These are phyloP conservation scores for Stropharia rugosoannulata DNA, from an alignment of 768 basidiomycete species.

Conservation along the genomic window DNA sequence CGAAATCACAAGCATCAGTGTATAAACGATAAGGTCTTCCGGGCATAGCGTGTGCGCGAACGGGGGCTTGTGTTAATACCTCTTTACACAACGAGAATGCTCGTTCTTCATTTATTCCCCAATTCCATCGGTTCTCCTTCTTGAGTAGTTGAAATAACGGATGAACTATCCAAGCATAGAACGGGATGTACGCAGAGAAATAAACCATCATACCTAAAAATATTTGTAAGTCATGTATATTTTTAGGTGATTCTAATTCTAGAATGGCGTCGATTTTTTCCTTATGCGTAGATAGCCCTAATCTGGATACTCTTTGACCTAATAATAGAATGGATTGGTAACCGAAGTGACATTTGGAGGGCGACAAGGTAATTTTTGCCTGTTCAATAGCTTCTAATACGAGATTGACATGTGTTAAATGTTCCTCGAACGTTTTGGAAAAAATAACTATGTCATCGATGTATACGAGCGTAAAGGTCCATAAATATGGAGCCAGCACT, in stretches of 20 bases:
- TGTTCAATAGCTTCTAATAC: background rate
- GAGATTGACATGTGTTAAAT: background rate
- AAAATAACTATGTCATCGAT: constrained; percentile 43
- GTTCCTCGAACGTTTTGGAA: constrained; percentile 10
- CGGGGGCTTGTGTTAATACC: constrained; percentile 28
- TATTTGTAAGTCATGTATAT: constrained; percentile 24
- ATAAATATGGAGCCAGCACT: constrained; percentile 32
- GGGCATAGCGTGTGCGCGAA: constrained; percentile 27
- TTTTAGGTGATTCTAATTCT: constrained; percentile 23
- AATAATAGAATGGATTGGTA: constrained; percentile 32
- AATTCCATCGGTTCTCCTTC: constrained; percentile 23
- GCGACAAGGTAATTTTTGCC: constrained; percentile 28
- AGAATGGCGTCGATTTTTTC: constrained; percentile 36
- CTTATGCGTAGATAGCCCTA: constrained; percentile 35
- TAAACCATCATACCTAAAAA: constrained; percentile 39
- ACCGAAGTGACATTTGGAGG: constrained; percentile 30
- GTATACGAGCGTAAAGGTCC: constrained; percentile 39
- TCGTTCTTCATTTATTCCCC: constrained; percentile 20
- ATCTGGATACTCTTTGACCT: constrained; percentile 37
- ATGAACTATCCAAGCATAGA: constrained; percentile 29
- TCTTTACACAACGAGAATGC: constrained; percentile 28
- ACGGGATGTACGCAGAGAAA: constrained; percentile 34
- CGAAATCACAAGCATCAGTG: constrained; percentile 33
- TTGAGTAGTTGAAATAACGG: constrained; percentile 33
- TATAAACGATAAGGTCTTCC: constrained; percentile 33